A percentile compares a stretch with the other conserved stretches of the same genome.
These are phyloP conservation scores for Nothophytophthora sp. DNA, from an alignment of 352 stramenopile species.

Conservation along the genomic window DNA sequence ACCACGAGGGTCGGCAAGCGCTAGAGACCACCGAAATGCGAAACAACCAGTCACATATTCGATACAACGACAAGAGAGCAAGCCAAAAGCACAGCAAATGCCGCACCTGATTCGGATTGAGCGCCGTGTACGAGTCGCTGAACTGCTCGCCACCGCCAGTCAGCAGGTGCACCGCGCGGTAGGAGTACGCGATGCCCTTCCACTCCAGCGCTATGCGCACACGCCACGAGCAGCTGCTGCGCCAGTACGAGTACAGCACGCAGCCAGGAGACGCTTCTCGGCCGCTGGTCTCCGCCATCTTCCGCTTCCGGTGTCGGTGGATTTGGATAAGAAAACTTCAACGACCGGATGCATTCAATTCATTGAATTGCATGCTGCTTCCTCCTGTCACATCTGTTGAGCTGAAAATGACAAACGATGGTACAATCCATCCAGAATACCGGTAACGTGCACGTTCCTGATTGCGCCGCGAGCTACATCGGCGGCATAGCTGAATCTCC, in stretches of 20 bases:
- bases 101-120: slow-evolving; percentile 68
- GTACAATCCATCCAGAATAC: too few relatives aligned
- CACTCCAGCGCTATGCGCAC: slow-evolving; percentile 88
- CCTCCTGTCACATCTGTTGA: too few relatives aligned
- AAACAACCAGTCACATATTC: too few relatives aligned
- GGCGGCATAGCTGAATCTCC: too few relatives aligned
- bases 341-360: too few relatives aligned
- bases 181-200: slow-evolving; percentile 85
- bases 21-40: slow-evolving; percentile 19
- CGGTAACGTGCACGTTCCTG: too few relatives aligned
- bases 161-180: slow-evolving; percentile 73
- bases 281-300: slow-evolving; percentile 8
- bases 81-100: neutral
- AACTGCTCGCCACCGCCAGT: slow-evolving; percentile 61
- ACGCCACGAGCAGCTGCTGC: slow-evolving; percentile 89
- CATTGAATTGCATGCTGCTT: too few relatives aligned
- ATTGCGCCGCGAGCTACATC: too few relatives aligned
- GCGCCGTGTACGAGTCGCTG: slow-evolving; percentile 46
- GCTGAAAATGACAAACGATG: too few relatives aligned
- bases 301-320: too few relatives aligned
- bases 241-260: slow-evolving; percentile 89
- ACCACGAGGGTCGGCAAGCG: slow-evolving; percentile 88
- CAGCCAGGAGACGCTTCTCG: too few relatives aligned
- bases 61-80: neutral
- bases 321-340: too few relatives aligned